phyloP scores from a whole-genome alignment of 140 eudicot species.

The Stevia rebaudiana region DNA sequence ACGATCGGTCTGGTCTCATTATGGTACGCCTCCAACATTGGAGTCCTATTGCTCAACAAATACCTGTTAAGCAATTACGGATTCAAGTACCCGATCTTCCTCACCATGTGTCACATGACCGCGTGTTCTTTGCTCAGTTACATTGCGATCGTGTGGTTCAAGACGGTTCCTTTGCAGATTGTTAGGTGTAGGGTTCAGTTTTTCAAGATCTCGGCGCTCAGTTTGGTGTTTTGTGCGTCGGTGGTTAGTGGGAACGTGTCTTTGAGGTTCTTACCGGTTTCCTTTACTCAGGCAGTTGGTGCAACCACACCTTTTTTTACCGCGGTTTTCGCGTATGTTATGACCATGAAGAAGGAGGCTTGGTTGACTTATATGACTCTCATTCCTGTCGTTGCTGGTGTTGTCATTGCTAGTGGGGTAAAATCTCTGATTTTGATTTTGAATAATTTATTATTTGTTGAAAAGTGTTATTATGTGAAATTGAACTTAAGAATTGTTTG shows the following conservation, averaged over 20 bases:
- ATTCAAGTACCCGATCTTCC: constrained; percentile 83
- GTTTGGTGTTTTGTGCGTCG: constrained; percentile 70
- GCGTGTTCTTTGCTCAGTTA: constrained; percentile 87
- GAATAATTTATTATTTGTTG: neutral
- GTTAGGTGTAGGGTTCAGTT: constrained; percentile 79
- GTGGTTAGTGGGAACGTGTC: constrained; percentile 95
- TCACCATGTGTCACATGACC: constrained; percentile 96
- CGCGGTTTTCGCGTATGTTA: constrained; percentile 78
- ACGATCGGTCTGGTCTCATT: constrained; percentile 66
- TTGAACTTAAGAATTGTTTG: neutral
- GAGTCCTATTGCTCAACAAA: constrained; percentile 77
- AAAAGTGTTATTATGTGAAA: neutral
- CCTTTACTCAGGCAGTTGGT: constrained; percentile 89
- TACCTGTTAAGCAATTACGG: constrained; percentile 82
- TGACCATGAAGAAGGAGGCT: constrained; percentile 83
- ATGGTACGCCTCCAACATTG: constrained; percentile 95
- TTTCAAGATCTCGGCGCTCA: constrained; percentile 66
- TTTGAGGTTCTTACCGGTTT: constrained; percentile 74
- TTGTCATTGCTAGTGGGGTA: constrained; percentile 95
- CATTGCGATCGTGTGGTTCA: constrained; percentile 84
- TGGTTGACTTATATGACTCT: constrained; percentile 78
- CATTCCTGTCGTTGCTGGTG: constrained; percentile 89
- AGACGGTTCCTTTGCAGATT: constrained; percentile 76
- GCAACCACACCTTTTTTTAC: constrained; percentile 93
- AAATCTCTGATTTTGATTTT: neutral